Evolutionary conservation across 1,284 basidiomycete genomes (phyloP).

Genomic region (Sanghuangporus sanghuang): DNA sequence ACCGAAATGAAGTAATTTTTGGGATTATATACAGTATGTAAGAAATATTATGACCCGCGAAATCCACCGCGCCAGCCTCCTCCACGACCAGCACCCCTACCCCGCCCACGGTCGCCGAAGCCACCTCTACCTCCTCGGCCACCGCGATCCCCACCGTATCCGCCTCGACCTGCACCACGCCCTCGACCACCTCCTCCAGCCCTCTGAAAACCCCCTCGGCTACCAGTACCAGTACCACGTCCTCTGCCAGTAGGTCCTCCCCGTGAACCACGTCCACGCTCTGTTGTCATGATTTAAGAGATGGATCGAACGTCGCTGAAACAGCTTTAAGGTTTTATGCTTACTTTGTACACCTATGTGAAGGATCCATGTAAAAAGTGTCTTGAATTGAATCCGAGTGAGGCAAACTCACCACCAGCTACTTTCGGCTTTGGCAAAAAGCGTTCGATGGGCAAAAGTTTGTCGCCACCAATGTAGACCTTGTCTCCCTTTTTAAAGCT

Average conservation of each 20-base stretch:
- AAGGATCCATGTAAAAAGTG: conserved; percentile 8
- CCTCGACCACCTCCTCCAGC: conserved; percentile 31
- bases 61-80: conserved; percentile 5
- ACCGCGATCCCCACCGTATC: conserved; percentile 29
- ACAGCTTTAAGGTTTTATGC: not conserved
- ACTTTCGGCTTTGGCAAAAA: conserved; percentile 97
- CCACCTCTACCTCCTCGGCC: conserved; percentile 24
- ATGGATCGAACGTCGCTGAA: not conserved
- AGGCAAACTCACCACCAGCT: conserved; percentile 50
- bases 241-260: conserved; percentile 36
- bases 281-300: conserved; percentile 29
- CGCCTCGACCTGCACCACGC: conserved; percentile 35
- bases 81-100: conserved; percentile 1
- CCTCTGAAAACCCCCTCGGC: conserved; percentile 38
- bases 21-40: not conserved
- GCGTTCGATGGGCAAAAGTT: conserved; percentile 92
- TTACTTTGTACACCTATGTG: conserved; percentile 17
- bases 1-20: not conserved
- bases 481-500: conserved; percentile 98
- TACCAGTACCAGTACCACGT: conserved; percentile 32
- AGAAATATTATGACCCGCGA: conserved; percentile 11
- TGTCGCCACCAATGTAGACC: conserved; percentile 95
- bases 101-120: conserved; percentile 16
- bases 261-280: conserved; percentile 47
- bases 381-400: conserved; percentile 8